A percentile compares a stretch with the other conserved stretches of the same genome.
Evolutionary conservation across 2,329 filamentous ascomycete genomes (phyloP).

Genomic region (Colletotrichum echinochloae): DNA sequence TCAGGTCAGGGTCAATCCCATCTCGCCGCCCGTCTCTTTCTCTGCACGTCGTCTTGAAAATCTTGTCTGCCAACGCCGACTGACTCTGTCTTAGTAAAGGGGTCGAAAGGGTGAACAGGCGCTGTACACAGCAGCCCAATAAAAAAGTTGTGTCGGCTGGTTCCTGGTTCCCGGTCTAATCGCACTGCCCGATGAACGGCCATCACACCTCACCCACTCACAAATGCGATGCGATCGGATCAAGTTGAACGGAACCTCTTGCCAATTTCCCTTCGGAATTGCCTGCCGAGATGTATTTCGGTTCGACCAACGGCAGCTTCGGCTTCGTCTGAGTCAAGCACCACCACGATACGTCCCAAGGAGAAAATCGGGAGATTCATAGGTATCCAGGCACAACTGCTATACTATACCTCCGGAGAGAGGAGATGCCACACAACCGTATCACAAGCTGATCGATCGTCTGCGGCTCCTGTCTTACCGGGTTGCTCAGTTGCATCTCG

Average conservation of each 20-base stretch:
- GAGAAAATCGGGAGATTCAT: constrained; percentile 13
- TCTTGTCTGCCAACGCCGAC: not conserved
- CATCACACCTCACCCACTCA: not conserved
- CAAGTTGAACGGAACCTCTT: constrained; percentile 6
- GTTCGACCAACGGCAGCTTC: not conserved
- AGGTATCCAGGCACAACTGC: not conserved
- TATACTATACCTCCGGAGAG: constrained; percentile 4
- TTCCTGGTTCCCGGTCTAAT: too few species aligned
- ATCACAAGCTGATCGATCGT: not conserved
- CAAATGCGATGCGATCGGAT: constrained; percentile 1
- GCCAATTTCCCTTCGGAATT: constrained; percentile 12
- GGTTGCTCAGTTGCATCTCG: not conserved
- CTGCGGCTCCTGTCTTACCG: not conserved
- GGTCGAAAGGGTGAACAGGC: not conserved
- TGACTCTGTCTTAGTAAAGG: not conserved
- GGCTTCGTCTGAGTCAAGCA: constrained; percentile 4
- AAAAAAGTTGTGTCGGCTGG: not conserved
- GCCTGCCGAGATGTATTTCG: not conserved
- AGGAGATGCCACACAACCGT: not conserved
- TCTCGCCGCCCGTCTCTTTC: too few species aligned
- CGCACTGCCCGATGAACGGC: not conserved
- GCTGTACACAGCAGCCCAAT: not conserved
- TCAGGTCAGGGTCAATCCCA: constrained; percentile 22
- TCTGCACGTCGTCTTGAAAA: not conserved
- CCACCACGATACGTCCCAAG: constrained; percentile 7